Evolutionary conservation across 2,329 filamentous ascomycete species (phyloP), one percentile per base, ranked within the genome.

Genomic region (Pyrenochaeta sp.): DNA sequence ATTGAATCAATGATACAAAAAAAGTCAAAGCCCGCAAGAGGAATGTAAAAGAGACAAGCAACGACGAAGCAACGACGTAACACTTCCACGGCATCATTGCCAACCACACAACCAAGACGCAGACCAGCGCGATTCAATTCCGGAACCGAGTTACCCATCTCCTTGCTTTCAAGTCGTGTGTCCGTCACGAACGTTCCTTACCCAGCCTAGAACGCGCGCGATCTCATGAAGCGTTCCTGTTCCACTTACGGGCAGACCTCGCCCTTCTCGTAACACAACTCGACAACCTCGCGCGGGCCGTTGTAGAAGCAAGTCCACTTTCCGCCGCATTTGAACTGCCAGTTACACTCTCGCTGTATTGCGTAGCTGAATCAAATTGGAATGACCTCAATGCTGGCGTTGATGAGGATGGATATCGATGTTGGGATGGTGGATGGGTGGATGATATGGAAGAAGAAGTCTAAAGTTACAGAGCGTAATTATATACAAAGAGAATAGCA

Each of bases 251-350:
- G 13, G 15, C 44, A 46, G 3, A n/a, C 50, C 46, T 58, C 46
- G 25, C 51, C 52, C 42, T 42, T 58, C 56, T 58, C 56, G 43
- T 51, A 58, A 25, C 56, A 58, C 51, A 58, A 28, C 42, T 58
- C 56, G 24, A 58, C 27, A 28, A 58, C 19, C 37, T 54, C 42
- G 37, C 46, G 46, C 7, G 40, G 45, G 15, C 50, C 51, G 30
- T 52, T 45, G 13, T 54, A 37, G 9, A 50, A 43, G 44, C 62
- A 63, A 44, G 52, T 59, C 50, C 51, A 56, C 57, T 61, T 63
- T 34, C 51, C 39, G 44, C 62, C 58, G 30, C 60, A 65, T 8
- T 34, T 46, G 32, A 56, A 61, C 47, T 53, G 37, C 51, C 55
- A 58, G 36, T 52, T 34, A 36, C 63, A 65, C 8, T 49, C 46